Evolutionary conservation across 2,329 filamentous ascomycete species (phyloP), one percentile per base, ranked within the genome.

Genomic region (Pseudocercospora fuligena): DNA sequence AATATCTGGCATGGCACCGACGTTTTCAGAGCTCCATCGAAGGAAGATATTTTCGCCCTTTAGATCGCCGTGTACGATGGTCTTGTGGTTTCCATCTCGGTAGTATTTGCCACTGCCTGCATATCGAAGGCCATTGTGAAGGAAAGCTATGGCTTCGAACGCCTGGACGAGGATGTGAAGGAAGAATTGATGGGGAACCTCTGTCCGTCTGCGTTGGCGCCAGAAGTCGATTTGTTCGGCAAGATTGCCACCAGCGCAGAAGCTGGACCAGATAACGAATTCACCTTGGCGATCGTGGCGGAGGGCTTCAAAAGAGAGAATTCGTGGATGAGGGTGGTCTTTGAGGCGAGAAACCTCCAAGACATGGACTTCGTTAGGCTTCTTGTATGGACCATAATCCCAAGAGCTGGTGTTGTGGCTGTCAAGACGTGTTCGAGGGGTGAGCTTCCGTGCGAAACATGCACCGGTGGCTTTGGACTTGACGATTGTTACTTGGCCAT

Each of bases 11-110:
- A 71, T 49, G 1, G 60, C 61, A 7, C 57, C 61, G 23, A 64
- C n/a, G 7, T 33, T 49, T 3, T 49, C 53, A 8, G 40, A 19
- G 2, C 14, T 33, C 70, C 70, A 72, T 9, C 40, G 29, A 1
- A 73, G 43, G 51, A 72, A 70, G 33, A 64, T 46, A 5, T 73
- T 68, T 0, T 67, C 66, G 0, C 40, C 53, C 16, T 73, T 73
- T 0, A 71, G 3, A 21, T 73, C 71, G n/a, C 64, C 64, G 21
- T 73, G 69, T 6, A 71, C 58, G 33, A 66, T 49, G 5, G 64
- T 12, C 16, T 25, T 36, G n/a, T 70, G 64, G 9, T 60, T 40
- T 11, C 25, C 49, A 16, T 61, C 66, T 47, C 56, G 43, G 1
- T 57, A 61, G 36, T 65, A 69, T 5, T 60, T 58, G 9, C 65